These are phyloP conservation scores for Candida piceae DNA, from an alignment of 805 yeast species.

Conservation along the genomic window DNA sequence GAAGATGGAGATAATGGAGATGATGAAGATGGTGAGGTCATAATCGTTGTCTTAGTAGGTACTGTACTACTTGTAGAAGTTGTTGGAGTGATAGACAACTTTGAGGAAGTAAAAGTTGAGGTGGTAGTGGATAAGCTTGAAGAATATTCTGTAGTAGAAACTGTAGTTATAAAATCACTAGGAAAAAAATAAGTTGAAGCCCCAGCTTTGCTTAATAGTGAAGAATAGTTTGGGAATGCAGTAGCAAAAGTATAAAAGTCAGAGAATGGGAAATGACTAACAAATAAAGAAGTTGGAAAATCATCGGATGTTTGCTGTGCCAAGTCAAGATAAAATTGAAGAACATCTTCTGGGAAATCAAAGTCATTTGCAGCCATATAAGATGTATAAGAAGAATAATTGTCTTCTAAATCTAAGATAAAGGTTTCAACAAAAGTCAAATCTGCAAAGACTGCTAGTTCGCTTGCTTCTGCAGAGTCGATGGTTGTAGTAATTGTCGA, in stretches of 20 bases:
- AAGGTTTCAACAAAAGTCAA: conserved; percentile 28
- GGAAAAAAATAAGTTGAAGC: conserved; percentile 26
- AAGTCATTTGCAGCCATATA: conserved; percentile 29
- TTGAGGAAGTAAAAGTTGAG: too few species aligned
- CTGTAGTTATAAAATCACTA: conserved; percentile 21
- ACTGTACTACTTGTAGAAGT: too few species aligned
- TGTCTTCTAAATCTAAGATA: conserved; percentile 26
- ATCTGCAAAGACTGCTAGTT: conserved; percentile 30
- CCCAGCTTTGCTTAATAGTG: conserved; percentile 21
- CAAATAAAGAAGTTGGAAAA: conserved; percentile 23
- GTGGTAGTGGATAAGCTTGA: too few species aligned
- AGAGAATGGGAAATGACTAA: conserved; percentile 28
- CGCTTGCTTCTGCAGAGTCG: conserved; percentile 21
- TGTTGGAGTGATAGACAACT: too few species aligned
- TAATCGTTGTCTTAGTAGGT: too few species aligned
- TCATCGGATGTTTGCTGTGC: conserved; percentile 10
- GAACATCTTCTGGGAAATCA: conserved; percentile 24
- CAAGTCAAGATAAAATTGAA: conserved; percentile 27
- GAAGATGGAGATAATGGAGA: too few species aligned
- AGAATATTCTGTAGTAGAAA: not conserved
- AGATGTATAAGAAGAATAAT: conserved; percentile 28
- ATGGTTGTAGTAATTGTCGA: conserved; percentile 18
- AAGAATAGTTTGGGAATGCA: conserved; percentile 32
- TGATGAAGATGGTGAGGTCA: too few species aligned
- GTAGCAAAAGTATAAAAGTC: conserved; percentile 28